Evolutionary conservation across 139 green algal species (phyloP).

Genomic region (Marvania coccoides): DNA sequence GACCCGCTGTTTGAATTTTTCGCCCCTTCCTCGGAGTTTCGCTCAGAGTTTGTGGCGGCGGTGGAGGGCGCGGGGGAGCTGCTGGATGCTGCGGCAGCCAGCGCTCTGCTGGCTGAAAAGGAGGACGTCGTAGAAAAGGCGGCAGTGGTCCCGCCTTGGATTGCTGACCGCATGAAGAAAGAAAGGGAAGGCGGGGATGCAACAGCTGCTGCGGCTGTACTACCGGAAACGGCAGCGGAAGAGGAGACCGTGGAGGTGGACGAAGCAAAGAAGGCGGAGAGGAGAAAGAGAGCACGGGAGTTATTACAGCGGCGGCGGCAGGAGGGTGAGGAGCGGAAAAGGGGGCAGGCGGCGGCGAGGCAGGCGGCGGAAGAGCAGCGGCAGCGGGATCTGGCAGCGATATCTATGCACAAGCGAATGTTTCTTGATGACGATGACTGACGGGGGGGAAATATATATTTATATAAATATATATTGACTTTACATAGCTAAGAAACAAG

Average conservation of each 20-base stretch:
- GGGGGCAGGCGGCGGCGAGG: background rate
- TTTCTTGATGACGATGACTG: slow-evolving; percentile 4
- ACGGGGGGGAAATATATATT: slow-evolving; percentile 1
- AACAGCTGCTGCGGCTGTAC: background rate
- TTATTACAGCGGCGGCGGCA: background rate
- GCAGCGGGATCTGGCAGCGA: background rate
- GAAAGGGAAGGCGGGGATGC: background rate
- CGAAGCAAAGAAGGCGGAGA: background rate
- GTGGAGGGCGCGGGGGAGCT: too few species aligned
- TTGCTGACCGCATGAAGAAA: background rate
- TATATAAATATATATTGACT: too few species aligned
- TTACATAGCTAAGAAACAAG: too few species aligned
- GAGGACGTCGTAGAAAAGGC: background rate
- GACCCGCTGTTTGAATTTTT: too few species aligned
- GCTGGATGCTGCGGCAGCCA: too few species aligned
- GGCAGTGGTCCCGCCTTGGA: background rate
- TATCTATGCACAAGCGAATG: slow-evolving; percentile 4
- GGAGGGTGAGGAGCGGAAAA: background rate
- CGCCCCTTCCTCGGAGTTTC: too few species aligned
- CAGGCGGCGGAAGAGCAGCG: background rate
- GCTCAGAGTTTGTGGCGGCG: too few species aligned
- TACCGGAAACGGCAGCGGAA: too few species aligned
- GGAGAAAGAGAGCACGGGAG: background rate
- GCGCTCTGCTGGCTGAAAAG: background rate
- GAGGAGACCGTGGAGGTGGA: too few species aligned